Percentiles rank a stretch among this genome's conserved stretches.
Evolutionary conservation across 225 moss, liverwort and hornwort genomes (phyloP).

Genomic region (Pleurozium schreberi): DNA sequence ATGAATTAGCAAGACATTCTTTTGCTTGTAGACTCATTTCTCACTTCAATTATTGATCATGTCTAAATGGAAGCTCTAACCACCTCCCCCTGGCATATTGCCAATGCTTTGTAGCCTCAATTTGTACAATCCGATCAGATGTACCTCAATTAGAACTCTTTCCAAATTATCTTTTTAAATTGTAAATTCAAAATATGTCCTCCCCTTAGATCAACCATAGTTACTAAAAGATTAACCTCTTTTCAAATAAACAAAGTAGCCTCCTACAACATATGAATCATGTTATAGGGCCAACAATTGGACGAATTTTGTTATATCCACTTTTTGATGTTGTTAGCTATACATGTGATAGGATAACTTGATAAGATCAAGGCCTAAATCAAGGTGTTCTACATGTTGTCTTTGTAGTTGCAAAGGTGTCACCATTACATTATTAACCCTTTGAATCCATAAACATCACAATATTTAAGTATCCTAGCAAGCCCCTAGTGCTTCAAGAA

Average conservation of each 20-base stretch:
- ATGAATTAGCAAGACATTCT: no score
- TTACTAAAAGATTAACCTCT: neutral
- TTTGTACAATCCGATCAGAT: no score
- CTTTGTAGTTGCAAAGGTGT: neutral
- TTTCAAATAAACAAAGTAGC: neutral
- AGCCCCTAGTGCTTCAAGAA: accelerated
- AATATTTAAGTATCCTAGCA: neutral
- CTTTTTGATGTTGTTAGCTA: neutral
- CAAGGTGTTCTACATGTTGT: neutral
- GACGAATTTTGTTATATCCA: neutral
- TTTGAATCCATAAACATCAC: neutral
- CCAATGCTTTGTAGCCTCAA: no score
- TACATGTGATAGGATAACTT: neutral
- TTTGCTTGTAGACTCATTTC: no score
- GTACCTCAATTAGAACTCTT: no score
- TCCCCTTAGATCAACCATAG: no score
- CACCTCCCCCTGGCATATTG: no score
- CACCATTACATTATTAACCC: neutral
- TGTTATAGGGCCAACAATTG: neutral
- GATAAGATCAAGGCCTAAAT: neutral
- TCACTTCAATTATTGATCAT: no score
- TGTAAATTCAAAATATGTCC: no score
- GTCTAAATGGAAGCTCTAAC: no score
- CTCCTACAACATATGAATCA: neutral
- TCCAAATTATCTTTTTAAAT: no score